These are phyloP conservation scores for Cenchrus americanus DNA, from an alignment of 176 grass and related monocot genomes.

Conservation along the genomic window DNA sequence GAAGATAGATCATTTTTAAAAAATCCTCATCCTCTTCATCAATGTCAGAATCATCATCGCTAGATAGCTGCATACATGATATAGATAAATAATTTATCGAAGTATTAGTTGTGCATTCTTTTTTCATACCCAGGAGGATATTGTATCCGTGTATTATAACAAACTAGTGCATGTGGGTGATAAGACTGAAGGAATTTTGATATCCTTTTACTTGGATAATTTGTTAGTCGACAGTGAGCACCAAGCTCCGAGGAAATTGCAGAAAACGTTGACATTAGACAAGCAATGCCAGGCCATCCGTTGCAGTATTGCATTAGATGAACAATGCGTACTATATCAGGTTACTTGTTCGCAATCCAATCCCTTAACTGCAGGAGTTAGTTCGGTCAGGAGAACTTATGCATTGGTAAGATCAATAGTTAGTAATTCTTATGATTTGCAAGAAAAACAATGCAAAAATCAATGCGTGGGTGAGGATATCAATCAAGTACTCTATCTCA, in stretches of 20 bases:
- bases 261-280: neutral
- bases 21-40: too few relatives aligned
- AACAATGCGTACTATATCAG: neutral
- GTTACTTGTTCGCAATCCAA: too few relatives aligned
- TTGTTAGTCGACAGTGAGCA: neutral
- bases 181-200: neutral
- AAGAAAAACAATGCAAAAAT: neutral
- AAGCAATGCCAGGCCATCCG: neutral
- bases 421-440: too few relatives aligned
- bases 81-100: too few relatives aligned
- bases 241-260: too few relatives aligned
- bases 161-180: neutral
- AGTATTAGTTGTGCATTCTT: neutral
- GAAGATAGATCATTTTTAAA: too few relatives aligned
- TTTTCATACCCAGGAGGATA: neutral
- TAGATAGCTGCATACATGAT: too few relatives aligned
- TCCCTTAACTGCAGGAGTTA: neutral
- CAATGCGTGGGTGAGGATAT: neutral
- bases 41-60: too few relatives aligned
- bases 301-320: neutral
- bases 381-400: neutral
- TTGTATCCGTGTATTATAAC: neutral
- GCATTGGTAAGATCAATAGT: too few relatives aligned
- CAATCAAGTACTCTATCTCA: too few relatives aligned
- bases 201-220: neutral